A percentile compares a stretch with the other conserved stretches of the same genome.
phyloP scores from a whole-genome alignment of 331 rosid species.

The Pyracantha coccinea region DNA sequence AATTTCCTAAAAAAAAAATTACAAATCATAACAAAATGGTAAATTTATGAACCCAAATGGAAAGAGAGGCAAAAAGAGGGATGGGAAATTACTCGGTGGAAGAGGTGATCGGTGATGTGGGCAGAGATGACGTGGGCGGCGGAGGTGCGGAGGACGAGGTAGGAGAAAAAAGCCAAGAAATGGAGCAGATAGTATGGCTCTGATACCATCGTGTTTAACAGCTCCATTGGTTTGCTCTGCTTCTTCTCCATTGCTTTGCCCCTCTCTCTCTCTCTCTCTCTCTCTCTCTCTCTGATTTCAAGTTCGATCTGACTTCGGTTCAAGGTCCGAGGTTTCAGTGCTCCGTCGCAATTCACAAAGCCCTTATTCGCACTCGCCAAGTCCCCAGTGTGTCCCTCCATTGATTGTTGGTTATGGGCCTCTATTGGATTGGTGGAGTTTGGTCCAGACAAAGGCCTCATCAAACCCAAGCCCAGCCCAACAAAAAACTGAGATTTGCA shows the following conservation, averaged over 20 bases:
- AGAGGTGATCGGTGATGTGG: constrained; percentile 28
- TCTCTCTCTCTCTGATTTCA: background rate
- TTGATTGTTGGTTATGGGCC: background rate
- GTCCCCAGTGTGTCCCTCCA: too few relatives aligned
- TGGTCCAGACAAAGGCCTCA: too few relatives aligned
- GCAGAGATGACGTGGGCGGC: constrained; percentile 39
- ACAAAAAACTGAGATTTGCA: too few relatives aligned
- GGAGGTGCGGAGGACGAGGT: constrained; percentile 58
- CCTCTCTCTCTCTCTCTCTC: background rate
- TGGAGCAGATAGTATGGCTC: constrained; percentile 73
- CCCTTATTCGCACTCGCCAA: background rate
- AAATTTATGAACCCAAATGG: background rate
- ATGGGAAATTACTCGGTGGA: constrained; percentile 48
- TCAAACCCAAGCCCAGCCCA: background rate
- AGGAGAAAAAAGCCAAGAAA: constrained; percentile 76
- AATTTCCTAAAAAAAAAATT: constrained; percentile 38
- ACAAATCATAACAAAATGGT: background rate
- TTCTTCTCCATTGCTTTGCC: constrained; percentile 22
- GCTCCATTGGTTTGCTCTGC: constrained; percentile 25
- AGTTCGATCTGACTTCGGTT: constrained; percentile 1
- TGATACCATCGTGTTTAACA: constrained; percentile 52
- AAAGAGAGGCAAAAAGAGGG: background rate
- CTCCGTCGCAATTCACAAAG: background rate
- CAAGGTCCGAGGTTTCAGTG: background rate
- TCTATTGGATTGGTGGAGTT: background rate